These are phyloP conservation scores for Scedosporium aurantiacum DNA, from an alignment of 2,329 filamentous ascomycete genomes.

Conservation along the genomic window DNA sequence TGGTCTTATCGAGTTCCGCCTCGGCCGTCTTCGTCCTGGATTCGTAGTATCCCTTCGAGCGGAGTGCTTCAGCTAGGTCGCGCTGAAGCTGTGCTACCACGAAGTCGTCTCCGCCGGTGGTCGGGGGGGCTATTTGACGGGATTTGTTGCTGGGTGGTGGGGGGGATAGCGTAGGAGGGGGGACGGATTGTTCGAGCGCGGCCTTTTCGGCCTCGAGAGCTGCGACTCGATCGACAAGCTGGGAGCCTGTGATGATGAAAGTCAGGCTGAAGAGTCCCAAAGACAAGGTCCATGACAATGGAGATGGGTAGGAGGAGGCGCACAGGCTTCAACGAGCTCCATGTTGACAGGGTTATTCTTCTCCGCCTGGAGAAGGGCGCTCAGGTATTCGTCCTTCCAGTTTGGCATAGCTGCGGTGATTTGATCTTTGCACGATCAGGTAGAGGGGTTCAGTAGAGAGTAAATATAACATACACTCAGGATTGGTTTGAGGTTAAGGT, in stretches of 20 bases:
- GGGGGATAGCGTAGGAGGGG: constrained; percentile 13
- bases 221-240: constrained; percentile 56
- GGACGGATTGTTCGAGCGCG: constrained; percentile 17
- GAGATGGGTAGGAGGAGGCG: constrained; percentile 17
- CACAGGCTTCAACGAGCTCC: constrained; percentile 71
- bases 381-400: constrained; percentile 75
- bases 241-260: constrained; percentile 37
- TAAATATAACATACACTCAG: too few species aligned
- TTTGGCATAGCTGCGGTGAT: constrained; percentile 18
- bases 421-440: too few species aligned
- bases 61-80: constrained; percentile 67
- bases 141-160: constrained; percentile 11
- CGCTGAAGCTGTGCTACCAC: constrained; percentile 42
- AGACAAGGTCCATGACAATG: neutral
- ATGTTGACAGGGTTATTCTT: constrained; percentile 50
- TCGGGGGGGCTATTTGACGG: constrained; percentile 10
- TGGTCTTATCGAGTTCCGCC: constrained; percentile 53
- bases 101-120: constrained; percentile 6
- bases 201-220: constrained; percentile 49
- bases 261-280: neutral
- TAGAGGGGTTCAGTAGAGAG: too few species aligned
- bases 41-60: constrained; percentile 59
- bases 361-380: constrained; percentile 61
- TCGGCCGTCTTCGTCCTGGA: constrained; percentile 50
- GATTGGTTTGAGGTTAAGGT: too few species aligned